Base-by-base conservation (phyloP, 2,329 filamentous ascomycete genomes). In the Chaetoscypha palmicola region DNA sequence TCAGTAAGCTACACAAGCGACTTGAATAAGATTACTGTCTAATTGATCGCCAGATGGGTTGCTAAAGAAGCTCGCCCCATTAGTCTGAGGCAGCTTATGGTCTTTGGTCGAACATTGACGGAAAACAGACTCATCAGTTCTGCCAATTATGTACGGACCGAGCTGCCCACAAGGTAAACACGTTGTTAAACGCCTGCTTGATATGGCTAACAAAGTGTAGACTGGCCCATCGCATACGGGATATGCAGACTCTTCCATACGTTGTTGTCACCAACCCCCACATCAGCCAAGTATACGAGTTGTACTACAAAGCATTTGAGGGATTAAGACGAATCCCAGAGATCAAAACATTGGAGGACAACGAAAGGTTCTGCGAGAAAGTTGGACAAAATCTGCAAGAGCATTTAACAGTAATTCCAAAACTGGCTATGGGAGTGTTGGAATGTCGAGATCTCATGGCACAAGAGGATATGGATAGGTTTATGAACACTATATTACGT, bases 231-330 rank as follows among this genome's bases (percentile, higher is more conserved):
- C 86, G 92, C 24, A 81, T 98, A 51, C 87, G 94, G 47, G 91
- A 98, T 63, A 97, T 98, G 78, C 92, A 98, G 65, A 90, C 86
- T 51, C 73, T 98, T 31, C 92, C 92, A 14, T 98, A 95, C 62
- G 86, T 92, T 28, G 91, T 97, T 43, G 87, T 97, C 37, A 90
- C 86, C n/a, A 98, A 98, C 59, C 80, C 80, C 5, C 88, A 98
- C 64, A 86, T 98, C 50, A 88, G 86, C 61, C 82, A 94, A 53
- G 92, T 97, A 24, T 98, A 98, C 67, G 88, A 97, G 63, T 75
- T 96, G 5, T 98, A 98, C 70, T 94, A 96, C 67, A 81, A 82
- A 54, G 91, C 92, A n/a, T 98, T 98, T 58, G 92, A 98, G 62
- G 81, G 74, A 41, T 85, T 97, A 52, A 85, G 92, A 37, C 83